Base-by-base conservation (phyloP, 2,329 filamentous ascomycete genomes). In the Triangularia setosa region DNA sequence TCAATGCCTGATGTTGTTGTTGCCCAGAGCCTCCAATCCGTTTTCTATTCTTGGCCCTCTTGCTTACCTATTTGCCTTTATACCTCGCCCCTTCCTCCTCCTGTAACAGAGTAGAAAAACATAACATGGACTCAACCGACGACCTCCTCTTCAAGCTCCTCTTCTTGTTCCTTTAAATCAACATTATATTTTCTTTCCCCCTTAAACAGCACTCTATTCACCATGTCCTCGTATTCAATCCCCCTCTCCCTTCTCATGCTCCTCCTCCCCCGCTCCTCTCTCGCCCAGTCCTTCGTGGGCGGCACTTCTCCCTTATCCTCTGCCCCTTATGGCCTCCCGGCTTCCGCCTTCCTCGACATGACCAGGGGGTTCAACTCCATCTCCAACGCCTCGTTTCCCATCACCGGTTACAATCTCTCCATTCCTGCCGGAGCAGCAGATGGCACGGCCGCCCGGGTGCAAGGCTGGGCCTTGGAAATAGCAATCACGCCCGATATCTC, bases 391-490 rank as follows among this genome's bases (percentile, higher is more conserved):
- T 58, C 62, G 0, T 67, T 65, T n/a, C 28, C 60, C 25, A 65
- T 64, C 44, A 33, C 40, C 1, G 67, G 67, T 1, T 65, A 66
- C 30, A 65, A 68, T 56, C 63, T 61, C 7, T 67, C 65, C 14
- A 60, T 65, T 30, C 62, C 64, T 4, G 60, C 64, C 12, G 64
- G 64, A n/a, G 21, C 60, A 0, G 16, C 9, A 33, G 30, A 60
- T 9, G 67, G 40, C 8, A 64, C 62, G 0, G 60, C 52, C 11
- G 23, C 24, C 44, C 18, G 14, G 3, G 7, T 68, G n/a, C 4
- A 24, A 52, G 65, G 64, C 18, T 69, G 67, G 67, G 35, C 48
- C 4, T 16, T 67, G 12, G 28, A 40, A 16, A 57, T 66, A 16
- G 30, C 18, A 27, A 44, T 68, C 2, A 58, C 63, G 5, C 62